Evolutionary conservation across 2,329 filamentous ascomycete species (phyloP).

Genomic region (Neobulgaria alba): DNA sequence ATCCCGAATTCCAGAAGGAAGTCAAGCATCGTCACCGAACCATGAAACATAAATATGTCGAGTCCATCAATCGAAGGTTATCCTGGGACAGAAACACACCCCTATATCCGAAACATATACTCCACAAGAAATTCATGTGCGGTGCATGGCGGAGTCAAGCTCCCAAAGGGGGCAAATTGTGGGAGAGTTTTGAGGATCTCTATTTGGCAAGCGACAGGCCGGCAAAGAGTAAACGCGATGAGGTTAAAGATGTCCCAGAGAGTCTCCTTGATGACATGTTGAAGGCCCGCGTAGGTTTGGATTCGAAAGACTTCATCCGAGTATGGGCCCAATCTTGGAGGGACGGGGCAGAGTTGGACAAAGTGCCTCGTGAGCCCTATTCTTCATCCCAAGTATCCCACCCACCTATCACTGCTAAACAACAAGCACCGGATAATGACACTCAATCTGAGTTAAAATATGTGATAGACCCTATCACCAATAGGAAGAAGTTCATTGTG

Average conservation of each 20-base stretch:
- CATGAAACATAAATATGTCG: conserved; percentile 38
- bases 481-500: conserved; percentile 37
- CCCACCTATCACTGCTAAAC: no score
- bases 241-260: conserved; percentile 38
- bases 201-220: conserved; percentile 10
- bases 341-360: no score
- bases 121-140: conserved; percentile 35
- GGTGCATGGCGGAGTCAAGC: conserved; percentile 32
- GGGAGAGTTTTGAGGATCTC: conserved; percentile 30
- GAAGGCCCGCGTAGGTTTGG: no score
- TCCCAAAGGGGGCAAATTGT: conserved; percentile 25
- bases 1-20: conserved; percentile 35
- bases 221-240: conserved; percentile 20
- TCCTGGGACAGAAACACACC: conserved; percentile 39
- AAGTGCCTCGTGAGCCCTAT: no score
- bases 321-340: no score
- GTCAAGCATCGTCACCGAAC: conserved; percentile 36
- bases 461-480: conserved; percentile 51
- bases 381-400: no score
- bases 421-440: conserved; percentile 3
- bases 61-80: conserved; percentile 36
- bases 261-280: no score
- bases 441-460: conserved; percentile 26
- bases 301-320: no score
- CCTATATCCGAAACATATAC: conserved; percentile 23